phyloP scores from a whole-genome alignment of 345 rosid genomes.

The Excoecaria agallocha region DNA sequence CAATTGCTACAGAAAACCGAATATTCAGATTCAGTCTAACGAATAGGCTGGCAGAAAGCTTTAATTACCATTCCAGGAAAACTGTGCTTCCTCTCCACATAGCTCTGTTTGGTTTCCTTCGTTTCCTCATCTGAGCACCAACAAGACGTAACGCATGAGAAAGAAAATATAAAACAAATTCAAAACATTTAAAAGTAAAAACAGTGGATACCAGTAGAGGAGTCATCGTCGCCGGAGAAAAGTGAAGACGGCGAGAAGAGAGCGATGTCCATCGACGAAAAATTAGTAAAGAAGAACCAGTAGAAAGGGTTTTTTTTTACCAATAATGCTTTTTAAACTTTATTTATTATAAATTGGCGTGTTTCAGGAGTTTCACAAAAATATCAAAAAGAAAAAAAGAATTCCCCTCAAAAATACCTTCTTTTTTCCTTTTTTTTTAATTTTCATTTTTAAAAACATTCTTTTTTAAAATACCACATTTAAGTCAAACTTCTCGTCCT shows the following conservation, averaged over 20 bases:
- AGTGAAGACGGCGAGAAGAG: conserved; percentile 91
- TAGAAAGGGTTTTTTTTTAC: too few species aligned
- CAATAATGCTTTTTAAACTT: too few species aligned
- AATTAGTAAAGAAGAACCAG: neutral
- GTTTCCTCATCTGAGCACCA: conserved; percentile 40
- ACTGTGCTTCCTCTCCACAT: conserved; percentile 74
- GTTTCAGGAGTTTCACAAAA: too few species aligned
- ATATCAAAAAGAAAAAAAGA: too few species aligned
- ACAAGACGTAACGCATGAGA: neutral
- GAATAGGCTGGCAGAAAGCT: neutral
- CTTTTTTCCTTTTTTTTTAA: too few species aligned
- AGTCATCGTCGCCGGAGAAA: conserved; percentile 59
- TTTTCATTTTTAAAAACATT: too few species aligned
- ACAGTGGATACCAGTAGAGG: conserved; percentile 33
- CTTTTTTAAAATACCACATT: too few species aligned
- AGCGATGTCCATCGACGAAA: conserved; percentile 67
- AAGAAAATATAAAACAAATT: neutral
- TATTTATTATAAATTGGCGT: too few species aligned
- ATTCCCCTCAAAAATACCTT: too few species aligned
- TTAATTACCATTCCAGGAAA: conserved; percentile 71
- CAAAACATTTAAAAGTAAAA: too few species aligned
- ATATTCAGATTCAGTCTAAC: neutral
- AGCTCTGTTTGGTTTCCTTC: conserved; percentile 47
- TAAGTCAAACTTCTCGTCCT: too few species aligned
- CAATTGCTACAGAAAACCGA: neutral